Conservation (phyloP, 805 yeast genomes). For the Yarrowia yakushimensis region DNA sequence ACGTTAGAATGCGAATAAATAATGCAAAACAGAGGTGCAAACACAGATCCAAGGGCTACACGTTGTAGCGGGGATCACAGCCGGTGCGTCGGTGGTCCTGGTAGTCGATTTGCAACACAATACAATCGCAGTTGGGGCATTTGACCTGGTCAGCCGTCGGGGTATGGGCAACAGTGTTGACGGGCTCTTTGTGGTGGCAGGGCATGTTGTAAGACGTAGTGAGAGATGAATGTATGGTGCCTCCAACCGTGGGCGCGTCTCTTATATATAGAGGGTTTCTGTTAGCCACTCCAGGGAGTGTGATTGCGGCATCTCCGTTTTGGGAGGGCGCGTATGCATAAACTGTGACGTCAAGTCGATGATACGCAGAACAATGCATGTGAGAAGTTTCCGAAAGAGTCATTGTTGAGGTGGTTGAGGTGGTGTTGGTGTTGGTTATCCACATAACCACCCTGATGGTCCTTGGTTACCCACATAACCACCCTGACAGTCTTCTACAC, state of each 20-base stretch:
- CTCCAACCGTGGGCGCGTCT: not conserved
- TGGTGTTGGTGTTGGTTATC: too few relatives aligned
- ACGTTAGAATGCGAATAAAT: conserved; percentile 15
- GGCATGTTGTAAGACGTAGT: conserved; percentile 9
- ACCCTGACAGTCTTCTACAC: too few relatives aligned
- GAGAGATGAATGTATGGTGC: too few relatives aligned
- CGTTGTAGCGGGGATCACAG: conserved; percentile 15
- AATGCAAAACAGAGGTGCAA: not conserved
- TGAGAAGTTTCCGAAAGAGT: not conserved
- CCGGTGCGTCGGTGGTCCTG: conserved; percentile 20
- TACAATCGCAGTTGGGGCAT: conserved; percentile 22
- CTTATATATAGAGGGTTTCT: not conserved
- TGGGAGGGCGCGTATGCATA: conserved; percentile 23
- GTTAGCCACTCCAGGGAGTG: not conserved
- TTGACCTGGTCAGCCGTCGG: conserved; percentile 22
- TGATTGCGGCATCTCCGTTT: conserved; percentile 19
- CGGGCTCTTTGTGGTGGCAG: not conserved
- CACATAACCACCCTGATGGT: too few relatives aligned
- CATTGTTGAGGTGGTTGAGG: too few relatives aligned
- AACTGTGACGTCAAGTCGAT: conserved; percentile 4
- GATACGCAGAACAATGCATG: not conserved
- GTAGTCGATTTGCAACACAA: conserved; percentile 15
- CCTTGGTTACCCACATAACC: too few relatives aligned
- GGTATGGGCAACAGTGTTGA: conserved; percentile 1
- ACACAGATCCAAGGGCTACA: too few relatives aligned